Conservation (phyloP, 305 asterid species). For the Striga hermonthica region DNA sequence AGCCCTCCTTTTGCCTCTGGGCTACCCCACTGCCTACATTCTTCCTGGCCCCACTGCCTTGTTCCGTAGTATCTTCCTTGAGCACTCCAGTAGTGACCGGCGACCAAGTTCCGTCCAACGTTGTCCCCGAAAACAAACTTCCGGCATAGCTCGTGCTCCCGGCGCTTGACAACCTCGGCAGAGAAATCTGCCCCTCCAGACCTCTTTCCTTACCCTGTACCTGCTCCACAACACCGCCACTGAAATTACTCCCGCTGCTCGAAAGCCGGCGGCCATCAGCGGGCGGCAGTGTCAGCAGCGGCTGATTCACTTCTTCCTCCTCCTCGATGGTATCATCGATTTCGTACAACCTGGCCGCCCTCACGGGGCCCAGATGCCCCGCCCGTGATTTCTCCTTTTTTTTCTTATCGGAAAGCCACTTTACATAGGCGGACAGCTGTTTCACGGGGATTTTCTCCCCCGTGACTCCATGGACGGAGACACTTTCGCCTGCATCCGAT, state of each 20-base stretch:
- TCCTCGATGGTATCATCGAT: constrained; percentile 36
- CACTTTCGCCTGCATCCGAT: constrained; percentile 3
- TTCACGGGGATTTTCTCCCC: constrained; percentile 67
- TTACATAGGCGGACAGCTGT: constrained; percentile 57
- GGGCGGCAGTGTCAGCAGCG: constrained; percentile 41
- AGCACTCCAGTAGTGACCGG: constrained; percentile 39
- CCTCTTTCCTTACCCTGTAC: constrained; percentile 41
- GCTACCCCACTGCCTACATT: constrained; percentile 30
- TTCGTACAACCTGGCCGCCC: constrained; percentile 37
- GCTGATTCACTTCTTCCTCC: constrained; percentile 39
- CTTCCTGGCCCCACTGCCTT: constrained; percentile 28
- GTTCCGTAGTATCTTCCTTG: constrained; percentile 38
- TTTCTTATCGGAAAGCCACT: constrained; percentile 64
- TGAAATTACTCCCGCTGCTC: constrained; percentile 37
- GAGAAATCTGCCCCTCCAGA: constrained; percentile 48
- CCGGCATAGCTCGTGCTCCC: constrained; percentile 80
- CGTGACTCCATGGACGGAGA: constrained; percentile 41
- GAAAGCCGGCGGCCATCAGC: constrained; percentile 38
- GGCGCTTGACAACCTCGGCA: constrained; percentile 65
- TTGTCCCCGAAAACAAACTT: constrained; percentile 70
- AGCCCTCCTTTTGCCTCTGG: constrained; percentile 59
- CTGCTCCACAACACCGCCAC: constrained; percentile 27
- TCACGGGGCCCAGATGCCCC: constrained; percentile 40
- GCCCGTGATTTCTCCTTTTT: constrained; percentile 39
- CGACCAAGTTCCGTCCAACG: constrained; percentile 75